phyloP scores from a whole-genome alignment of 2,329 filamentous ascomycete species.

The Cladobotryum mycophilum region DNA sequence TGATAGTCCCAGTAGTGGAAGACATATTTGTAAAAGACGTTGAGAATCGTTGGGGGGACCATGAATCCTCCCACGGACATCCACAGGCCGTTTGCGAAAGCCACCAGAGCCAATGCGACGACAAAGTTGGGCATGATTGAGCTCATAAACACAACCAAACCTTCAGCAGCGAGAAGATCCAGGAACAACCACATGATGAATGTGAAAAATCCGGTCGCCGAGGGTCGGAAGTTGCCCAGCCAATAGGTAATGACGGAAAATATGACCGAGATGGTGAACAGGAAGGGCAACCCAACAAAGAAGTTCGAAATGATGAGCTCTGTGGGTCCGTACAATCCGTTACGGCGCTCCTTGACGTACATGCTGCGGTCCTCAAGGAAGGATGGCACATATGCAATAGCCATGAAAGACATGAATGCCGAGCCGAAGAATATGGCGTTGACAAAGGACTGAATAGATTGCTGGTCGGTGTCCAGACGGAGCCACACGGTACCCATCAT shows the following conservation, averaged over 20 bases:
- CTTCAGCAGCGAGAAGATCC: conserved; percentile 75
- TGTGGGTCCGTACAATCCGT: conserved; percentile 71
- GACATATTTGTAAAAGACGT: conserved; percentile 79
- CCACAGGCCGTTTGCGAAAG: conserved; percentile 85
- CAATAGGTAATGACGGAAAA: conserved; percentile 75
- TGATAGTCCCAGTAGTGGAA: conserved; percentile 90
- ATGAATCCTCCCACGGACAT: conserved; percentile 83
- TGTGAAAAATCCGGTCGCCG: conserved; percentile 61
- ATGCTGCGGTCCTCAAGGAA: conserved; percentile 36
- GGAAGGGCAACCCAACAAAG: conserved; percentile 71
- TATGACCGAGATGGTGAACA: conserved; percentile 69
- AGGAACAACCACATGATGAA: conserved; percentile 83
- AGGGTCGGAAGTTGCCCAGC: conserved; percentile 68
- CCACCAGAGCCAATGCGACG: conserved; percentile 68
- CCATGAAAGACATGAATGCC: conserved; percentile 76
- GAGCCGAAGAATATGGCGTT: conserved; percentile 75
- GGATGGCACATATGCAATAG: conserved; percentile 76
- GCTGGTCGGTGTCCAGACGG: conserved; percentile 59
- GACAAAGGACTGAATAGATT: conserved; percentile 71
- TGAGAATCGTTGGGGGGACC: conserved; percentile 64
- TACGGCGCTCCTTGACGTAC: conserved; percentile 60
- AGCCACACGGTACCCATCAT: conserved; percentile 89
- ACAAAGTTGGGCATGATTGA: conserved; percentile 74
- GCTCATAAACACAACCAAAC: conserved; percentile 70
- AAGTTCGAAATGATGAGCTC: conserved; percentile 75